Percentiles rank a stretch among this genome's conserved stretches.
These are phyloP conservation scores for Fusarium solani-melongenae DNA, from an alignment of 2,329 filamentous ascomycete genomes.

Conservation along the genomic window DNA sequence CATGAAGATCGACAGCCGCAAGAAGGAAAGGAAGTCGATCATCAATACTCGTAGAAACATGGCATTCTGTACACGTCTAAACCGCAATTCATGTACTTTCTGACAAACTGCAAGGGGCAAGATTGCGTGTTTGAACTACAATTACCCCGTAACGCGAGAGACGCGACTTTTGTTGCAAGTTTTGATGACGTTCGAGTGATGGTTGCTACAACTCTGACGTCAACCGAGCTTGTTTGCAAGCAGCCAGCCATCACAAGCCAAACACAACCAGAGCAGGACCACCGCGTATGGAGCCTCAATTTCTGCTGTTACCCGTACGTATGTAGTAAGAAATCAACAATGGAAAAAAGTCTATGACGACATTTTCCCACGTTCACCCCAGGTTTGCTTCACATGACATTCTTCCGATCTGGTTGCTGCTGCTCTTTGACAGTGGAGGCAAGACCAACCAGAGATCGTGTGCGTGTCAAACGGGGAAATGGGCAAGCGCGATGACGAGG, in stretches of 20 bases:
- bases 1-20: neutral
- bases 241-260: slow-evolving; percentile 33
- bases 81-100: neutral
- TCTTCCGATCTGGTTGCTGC: neutral
- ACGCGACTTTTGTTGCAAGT: slow-evolving; percentile 10
- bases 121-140: neutral
- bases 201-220: slow-evolving; percentile 19
- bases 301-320: neutral
- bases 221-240: slow-evolving; percentile 13
- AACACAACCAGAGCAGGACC: neutral
- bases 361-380: slow-evolving; percentile 4
- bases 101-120: slow-evolving; percentile 13
- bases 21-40: neutral
- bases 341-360: slow-evolving; percentile 36
- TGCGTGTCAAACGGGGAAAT: slow-evolving; percentile 8
- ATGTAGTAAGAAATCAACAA: neutral
- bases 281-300: neutral
- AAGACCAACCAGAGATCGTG: neutral
- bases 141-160: slow-evolving; percentile 27
- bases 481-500: slow-evolving; percentile 22
- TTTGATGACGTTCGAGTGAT: slow-evolving; percentile 33
- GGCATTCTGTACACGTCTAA: slow-evolving; percentile 5
- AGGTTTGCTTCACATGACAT: slow-evolving; percentile 32
- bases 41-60: neutral
- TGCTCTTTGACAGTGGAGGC: neutral